Base-by-base conservation (phyloP, 2,329 filamentous ascomycete genomes). In the Pyrenophora teres region DNA sequence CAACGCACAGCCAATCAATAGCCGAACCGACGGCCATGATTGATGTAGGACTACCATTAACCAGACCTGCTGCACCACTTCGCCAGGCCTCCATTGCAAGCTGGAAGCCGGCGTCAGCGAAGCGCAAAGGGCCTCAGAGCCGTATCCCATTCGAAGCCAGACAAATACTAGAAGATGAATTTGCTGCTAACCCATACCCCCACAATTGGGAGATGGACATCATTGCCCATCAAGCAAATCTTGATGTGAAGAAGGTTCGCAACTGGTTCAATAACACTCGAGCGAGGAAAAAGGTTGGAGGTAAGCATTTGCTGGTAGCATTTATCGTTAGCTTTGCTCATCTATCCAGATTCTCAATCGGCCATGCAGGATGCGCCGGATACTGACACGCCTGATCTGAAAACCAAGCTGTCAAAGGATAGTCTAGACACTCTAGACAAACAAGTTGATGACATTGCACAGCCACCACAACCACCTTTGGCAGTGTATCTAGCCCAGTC, bases 201-300 rank as follows among this genome's bases (percentile, higher is more conserved):
- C 70, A 65, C 40, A 57, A 58, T 0, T 73, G 68, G 68, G 70
- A 73, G 40, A 61, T 72, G 33, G 70, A 73, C 40, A 69, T 71
- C 38, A 72, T 73, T 23, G 70, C 69, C 16, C 68, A 72, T 31
- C 68, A 72, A 52, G 66, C 68, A 27, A 69, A 68, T 21, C 60
- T 73, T n/a, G 69, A 72, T 13, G 65, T 67, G 7, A 73, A 73
- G 50, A 63, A 64, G 18, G 70, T 73, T 30, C 60, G 67, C 19
- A 72, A 67, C 21, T 73, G 69, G 70, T 73, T 68, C 56, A 73
- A 73, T 44, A 73, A 73, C 33, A 67, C 68, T 3, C 56, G 70
- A 31, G 66, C 69, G 7, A 62, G 70, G 30, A 70, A 71, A 50
- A 70, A 67, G 50, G 55, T 48, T n/a, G 54, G 56, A 49, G 63